These are phyloP conservation scores for Lepidium sativum DNA, from an alignment of 345 rosid genomes.

Conservation along the genomic window DNA sequence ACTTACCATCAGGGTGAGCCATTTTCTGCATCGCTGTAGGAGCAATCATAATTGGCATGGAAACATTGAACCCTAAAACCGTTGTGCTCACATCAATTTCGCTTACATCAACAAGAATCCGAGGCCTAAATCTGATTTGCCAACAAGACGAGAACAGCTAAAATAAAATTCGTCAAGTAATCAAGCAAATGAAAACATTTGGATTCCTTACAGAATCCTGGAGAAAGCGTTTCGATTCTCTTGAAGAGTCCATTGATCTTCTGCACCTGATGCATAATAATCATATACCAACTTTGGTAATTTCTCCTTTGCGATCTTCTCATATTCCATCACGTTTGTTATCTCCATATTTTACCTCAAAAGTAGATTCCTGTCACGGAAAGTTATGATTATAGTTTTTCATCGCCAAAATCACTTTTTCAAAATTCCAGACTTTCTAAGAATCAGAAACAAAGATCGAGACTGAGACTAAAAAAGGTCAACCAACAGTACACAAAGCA, in stretches of 20 bases:
- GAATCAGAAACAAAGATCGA: not conserved
- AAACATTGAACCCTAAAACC: constrained; percentile 77
- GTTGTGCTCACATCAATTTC: constrained; percentile 64
- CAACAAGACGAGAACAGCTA: not conserved
- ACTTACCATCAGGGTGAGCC: constrained; percentile 81
- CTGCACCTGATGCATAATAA: constrained; percentile 93
- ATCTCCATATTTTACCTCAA: constrained; percentile 35
- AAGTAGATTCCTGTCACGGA: not conserved
- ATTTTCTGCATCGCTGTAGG: constrained; percentile 97
- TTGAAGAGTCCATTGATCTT: constrained; percentile 89
- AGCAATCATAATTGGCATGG: constrained; percentile 97
- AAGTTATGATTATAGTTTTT: not conserved
- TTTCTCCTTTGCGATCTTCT: constrained; percentile 78
- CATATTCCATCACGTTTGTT: constrained; percentile 81
- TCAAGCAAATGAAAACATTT: not conserved
- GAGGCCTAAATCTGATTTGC: constrained; percentile 69
- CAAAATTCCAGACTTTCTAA: not conserved
- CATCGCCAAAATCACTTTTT: not conserved
- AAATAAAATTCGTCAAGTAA: not conserved
- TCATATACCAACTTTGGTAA: constrained; percentile 92
- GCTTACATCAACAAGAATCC: constrained; percentile 84
- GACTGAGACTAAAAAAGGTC: not conserved
- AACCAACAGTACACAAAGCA: not conserved
- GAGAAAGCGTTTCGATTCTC: constrained; percentile 86
- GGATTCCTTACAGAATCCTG: constrained; percentile 61